Evolutionary conservation across 129 eudicot species (phyloP).

Genomic region (Centaurea solstitialis): DNA sequence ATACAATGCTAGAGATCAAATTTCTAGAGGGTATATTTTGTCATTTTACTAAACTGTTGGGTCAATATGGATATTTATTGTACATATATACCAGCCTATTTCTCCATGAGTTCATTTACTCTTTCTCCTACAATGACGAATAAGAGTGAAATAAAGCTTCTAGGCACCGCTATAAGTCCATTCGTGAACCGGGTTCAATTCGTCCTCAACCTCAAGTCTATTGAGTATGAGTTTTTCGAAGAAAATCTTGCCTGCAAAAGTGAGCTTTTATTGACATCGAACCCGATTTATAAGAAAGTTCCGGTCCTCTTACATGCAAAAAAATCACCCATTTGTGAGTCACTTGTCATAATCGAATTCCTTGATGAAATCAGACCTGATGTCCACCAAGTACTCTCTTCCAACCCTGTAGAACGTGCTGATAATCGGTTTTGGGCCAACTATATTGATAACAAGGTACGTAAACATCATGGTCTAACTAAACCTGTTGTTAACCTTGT

Average conservation of each 20-base stretch:
- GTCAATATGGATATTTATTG: neutral
- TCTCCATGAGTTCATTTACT: neutral
- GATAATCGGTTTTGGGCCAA: slow-evolving; percentile 38
- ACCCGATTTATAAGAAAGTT: neutral
- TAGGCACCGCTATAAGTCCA: slow-evolving; percentile 36
- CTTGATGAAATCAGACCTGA: slow-evolving; percentile 30
- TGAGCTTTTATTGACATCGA: neutral
- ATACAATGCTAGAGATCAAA: neutral
- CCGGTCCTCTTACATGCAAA: neutral
- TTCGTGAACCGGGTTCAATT: slow-evolving; percentile 23
- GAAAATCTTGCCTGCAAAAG: slow-evolving; percentile 19
- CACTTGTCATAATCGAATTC: slow-evolving; percentile 32
- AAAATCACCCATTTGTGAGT: slow-evolving; percentile 31
- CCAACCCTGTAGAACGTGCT: slow-evolving; percentile 36
- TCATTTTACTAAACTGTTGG: neutral
- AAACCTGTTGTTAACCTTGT: no score
- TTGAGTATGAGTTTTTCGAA: slow-evolving; percentile 31
- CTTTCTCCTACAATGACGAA: slow-evolving; percentile 10
- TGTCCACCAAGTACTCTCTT: slow-evolving; percentile 35
- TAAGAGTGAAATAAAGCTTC: slow-evolving; percentile 25
- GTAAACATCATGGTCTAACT: neutral
- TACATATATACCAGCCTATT: neutral
- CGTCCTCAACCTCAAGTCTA: slow-evolving; percentile 20
- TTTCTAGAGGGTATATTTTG: neutral
- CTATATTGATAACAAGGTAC: slow-evolving; percentile 36